These are phyloP conservation scores for Pseudocercospora musae DNA, from an alignment of 2,329 filamentous ascomycete genomes.

Conservation along the genomic window DNA sequence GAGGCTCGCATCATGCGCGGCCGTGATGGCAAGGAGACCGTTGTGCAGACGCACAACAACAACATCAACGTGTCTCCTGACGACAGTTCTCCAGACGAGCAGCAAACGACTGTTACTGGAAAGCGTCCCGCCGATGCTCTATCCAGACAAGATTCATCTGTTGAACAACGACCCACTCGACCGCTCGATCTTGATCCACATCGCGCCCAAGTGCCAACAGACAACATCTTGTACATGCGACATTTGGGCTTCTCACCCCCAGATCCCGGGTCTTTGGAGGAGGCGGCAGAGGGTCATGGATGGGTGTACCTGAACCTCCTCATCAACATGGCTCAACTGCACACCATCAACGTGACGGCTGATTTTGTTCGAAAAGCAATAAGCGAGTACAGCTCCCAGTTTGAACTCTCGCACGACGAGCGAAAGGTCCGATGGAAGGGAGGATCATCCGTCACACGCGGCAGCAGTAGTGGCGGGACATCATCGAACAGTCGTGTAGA, in stretches of 20 bases:
- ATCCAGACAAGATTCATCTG: neutral
- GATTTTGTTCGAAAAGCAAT: constrained; percentile 74
- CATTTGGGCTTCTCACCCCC: constrained; percentile 67
- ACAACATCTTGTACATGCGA: constrained; percentile 77
- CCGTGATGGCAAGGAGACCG: constrained; percentile 26
- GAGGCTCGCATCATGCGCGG: constrained; percentile 46
- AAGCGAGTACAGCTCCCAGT: constrained; percentile 65
- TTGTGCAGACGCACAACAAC: constrained; percentile 10
- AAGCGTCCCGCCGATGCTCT: neutral
- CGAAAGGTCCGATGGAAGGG: constrained; percentile 78
- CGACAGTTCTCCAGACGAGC: constrained; percentile 5
- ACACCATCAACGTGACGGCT: constrained; percentile 78
- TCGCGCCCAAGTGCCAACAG: constrained; percentile 68
- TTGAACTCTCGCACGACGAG: constrained; percentile 74
- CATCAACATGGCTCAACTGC: constrained; percentile 76
- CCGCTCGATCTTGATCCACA: constrained; percentile 75
- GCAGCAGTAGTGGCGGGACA: constrained; percentile 54
- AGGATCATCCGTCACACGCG: constrained; percentile 59
- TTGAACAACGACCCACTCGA: constrained; percentile 71
- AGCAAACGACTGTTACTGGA: neutral
- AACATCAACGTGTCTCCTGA: constrained; percentile 4
- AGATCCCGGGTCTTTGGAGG: constrained; percentile 48
- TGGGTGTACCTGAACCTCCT: constrained; percentile 83
- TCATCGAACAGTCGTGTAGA: constrained; percentile 23
- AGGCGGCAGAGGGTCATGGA: constrained; percentile 64